Percentiles rank a stretch among this genome's conserved stretches.
Evolutionary conservation across 2,329 filamentous ascomycete genomes (phyloP).

Genomic region (Nectriaceae sp.): DNA sequence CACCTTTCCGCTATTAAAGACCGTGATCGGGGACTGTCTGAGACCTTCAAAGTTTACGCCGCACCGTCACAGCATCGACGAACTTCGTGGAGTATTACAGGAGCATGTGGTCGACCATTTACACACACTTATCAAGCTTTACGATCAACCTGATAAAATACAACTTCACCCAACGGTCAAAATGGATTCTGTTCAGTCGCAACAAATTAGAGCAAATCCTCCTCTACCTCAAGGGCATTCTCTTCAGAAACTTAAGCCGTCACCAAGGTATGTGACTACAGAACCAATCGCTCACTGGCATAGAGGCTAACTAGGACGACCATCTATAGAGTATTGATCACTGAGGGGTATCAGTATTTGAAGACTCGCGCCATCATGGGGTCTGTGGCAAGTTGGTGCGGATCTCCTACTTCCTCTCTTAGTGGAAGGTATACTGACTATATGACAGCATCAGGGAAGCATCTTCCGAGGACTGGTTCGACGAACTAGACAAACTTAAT

Average conservation of each 20-base stretch:
- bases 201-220: too few species aligned
- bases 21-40: conserved; percentile 7
- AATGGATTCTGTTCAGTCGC: background rate
- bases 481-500: conserved; percentile 7
- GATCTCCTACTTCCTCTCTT: too few species aligned
- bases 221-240: too few species aligned
- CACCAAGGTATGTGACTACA: too few species aligned
- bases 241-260: too few species aligned
- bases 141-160: conserved; percentile 9
- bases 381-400: conserved; percentile 9
- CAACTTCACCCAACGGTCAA: conserved; percentile 4
- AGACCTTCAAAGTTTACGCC: conserved; percentile 8
- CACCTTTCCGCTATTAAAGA: conserved; percentile 1
- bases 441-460: conserved; percentile 3
- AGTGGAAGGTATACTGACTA: too few species aligned
- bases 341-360: too few species aligned
- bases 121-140: conserved; percentile 3
- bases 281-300: too few species aligned
- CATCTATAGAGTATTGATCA: too few species aligned
- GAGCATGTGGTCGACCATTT: conserved; percentile 9
- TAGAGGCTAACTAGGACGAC: too few species aligned
- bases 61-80: conserved; percentile 8
- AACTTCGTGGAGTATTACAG: conserved; percentile 7
- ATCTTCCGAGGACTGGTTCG: conserved; percentile 8
- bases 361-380: too few species aligned